phyloP scores from a whole-genome alignment of 495 filamentous ascomycete genomes.

The Aspergillus panamensis region DNA sequence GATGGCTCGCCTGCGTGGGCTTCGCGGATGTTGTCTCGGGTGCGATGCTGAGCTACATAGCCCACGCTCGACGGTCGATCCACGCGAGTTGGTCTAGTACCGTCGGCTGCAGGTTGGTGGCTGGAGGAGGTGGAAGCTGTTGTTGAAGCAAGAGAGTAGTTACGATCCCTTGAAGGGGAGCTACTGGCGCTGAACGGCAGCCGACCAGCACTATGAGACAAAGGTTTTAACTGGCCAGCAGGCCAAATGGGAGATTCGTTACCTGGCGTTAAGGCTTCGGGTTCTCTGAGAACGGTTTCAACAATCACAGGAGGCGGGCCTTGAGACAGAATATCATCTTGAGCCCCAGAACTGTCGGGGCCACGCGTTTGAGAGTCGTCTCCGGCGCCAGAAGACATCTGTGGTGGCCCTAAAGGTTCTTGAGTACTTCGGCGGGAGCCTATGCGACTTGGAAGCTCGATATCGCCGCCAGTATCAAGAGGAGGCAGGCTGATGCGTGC shows the following conservation, averaged over 20 bases:
- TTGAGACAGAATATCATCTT: slow-evolving; percentile 11
- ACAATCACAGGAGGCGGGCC: slow-evolving; percentile 24
- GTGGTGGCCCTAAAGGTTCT: slow-evolving; percentile 32
- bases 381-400: slow-evolving; percentile 49
- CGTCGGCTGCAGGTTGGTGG: slow-evolving; percentile 23
- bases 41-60: slow-evolving; percentile 67
- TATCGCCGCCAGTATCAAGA: slow-evolving; percentile 58
- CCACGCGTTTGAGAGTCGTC: slow-evolving; percentile 60
- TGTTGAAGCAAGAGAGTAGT: slow-evolving; percentile 43
- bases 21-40: slow-evolving; percentile 55
- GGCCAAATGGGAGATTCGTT: slow-evolving; percentile 9
- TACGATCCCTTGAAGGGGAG: slow-evolving; percentile 50
- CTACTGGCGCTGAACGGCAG: slow-evolving; percentile 57
- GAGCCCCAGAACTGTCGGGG: slow-evolving; percentile 6
- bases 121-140: slow-evolving; percentile 48
- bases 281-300: slow-evolving; percentile 19
- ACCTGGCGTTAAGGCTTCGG: slow-evolving; percentile 8
- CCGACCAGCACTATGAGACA: slow-evolving; percentile 40
- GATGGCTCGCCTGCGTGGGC: slow-evolving; percentile 54
- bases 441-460: slow-evolving; percentile 62
- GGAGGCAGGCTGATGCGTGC: slow-evolving; percentile 53
- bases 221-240: slow-evolving; percentile 30
- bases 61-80: slow-evolving; percentile 67
- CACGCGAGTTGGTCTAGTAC: slow-evolving; percentile 25
- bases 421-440: slow-evolving; percentile 55